Evolutionary conservation across 2,329 filamentous ascomycete genomes (phyloP).

Genomic region (Rutstroemia sp.): DNA sequence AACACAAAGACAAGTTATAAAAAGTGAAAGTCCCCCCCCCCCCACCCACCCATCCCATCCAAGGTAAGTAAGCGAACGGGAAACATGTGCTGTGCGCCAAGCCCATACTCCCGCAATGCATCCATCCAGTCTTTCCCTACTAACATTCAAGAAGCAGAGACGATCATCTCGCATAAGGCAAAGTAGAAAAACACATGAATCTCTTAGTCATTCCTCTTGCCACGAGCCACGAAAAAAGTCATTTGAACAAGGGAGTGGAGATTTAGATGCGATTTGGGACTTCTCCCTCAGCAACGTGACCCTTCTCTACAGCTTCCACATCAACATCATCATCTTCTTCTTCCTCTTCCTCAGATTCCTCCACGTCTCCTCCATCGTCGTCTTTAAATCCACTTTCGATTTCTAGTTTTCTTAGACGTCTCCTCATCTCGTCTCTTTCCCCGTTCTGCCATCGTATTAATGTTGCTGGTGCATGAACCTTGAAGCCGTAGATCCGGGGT

Average conservation of each 20-base stretch:
- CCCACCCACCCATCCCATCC: neutral
- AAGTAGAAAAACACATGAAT: neutral
- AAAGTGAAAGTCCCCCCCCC: neutral
- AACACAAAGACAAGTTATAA: neutral
- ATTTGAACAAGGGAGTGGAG: neutral
- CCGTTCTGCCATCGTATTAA: slow-evolving; percentile 86
- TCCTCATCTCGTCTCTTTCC: slow-evolving; percentile 74
- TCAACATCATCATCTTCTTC: slow-evolving; percentile 32
- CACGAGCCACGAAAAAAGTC: neutral
- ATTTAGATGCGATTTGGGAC: neutral
- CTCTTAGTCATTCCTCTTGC: neutral
- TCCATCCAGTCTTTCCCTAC: slow-evolving; percentile 7
- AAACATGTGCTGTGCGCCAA: slow-evolving; percentile 3
- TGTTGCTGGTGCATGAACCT: slow-evolving; percentile 82
- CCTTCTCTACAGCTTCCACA: slow-evolving; percentile 1
- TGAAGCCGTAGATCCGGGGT: slow-evolving; percentile 89
- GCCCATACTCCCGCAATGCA: slow-evolving; percentile 17
- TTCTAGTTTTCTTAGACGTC: slow-evolving; percentile 60
- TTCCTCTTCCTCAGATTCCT: slow-evolving; percentile 46
- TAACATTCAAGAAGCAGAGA: slow-evolving; percentile 10
- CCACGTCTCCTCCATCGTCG: slow-evolving; percentile 50
- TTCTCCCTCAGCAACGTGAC: neutral
- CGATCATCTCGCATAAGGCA: slow-evolving; percentile 6
- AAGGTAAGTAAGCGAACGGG: slow-evolving; percentile 1
- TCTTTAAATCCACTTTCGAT: slow-evolving; percentile 78